Evolutionary conservation across 768 basidiomycete species (phyloP).

Genomic region (Cubamyces lactineus): DNA sequence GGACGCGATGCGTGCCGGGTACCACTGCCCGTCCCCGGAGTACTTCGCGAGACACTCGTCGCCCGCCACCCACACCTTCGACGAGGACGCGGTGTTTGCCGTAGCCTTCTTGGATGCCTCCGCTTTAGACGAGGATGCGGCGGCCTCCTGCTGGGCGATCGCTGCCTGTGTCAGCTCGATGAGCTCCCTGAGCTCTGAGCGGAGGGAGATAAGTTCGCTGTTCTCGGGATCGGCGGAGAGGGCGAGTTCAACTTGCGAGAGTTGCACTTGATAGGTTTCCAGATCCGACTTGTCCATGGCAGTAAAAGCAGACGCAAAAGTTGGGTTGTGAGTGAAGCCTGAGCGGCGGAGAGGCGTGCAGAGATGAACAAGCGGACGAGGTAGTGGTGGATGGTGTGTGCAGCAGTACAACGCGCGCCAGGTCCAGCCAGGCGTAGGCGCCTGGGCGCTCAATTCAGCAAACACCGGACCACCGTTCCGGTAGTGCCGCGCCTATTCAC

Average conservation of each 20-base stretch:
- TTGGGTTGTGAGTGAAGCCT: no score
- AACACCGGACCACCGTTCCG: no score
- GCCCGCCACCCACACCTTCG: conserved; percentile 72
- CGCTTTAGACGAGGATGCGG: conserved; percentile 61
- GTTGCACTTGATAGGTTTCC: conserved; percentile 88
- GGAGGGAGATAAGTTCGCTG: conserved; percentile 69
- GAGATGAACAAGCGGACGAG: no score
- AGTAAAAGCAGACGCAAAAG: not conserved
- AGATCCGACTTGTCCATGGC: conserved; percentile 70
- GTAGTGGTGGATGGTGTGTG: no score
- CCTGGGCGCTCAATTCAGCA: no score
- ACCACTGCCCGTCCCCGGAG: conserved; percentile 82
- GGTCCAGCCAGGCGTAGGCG: no score
- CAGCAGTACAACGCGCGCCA: no score
- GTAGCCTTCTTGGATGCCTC: conserved; percentile 57
- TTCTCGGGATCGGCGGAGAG: conserved; percentile 78
- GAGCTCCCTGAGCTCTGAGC: conserved; percentile 79
- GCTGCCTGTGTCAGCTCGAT: conserved; percentile 78
- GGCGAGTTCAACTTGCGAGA: conserved; percentile 84
- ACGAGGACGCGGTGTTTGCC: conserved; percentile 45
- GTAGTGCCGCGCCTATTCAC: not conserved
- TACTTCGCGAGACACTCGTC: conserved; percentile 88
- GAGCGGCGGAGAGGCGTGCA: no score
- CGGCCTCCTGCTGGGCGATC: conserved; percentile 66
- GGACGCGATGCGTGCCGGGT: conserved; percentile 86